Conservation (phyloP, 1,284 basidiomycete species). For the Ganoderma leucocontextum region DNA sequence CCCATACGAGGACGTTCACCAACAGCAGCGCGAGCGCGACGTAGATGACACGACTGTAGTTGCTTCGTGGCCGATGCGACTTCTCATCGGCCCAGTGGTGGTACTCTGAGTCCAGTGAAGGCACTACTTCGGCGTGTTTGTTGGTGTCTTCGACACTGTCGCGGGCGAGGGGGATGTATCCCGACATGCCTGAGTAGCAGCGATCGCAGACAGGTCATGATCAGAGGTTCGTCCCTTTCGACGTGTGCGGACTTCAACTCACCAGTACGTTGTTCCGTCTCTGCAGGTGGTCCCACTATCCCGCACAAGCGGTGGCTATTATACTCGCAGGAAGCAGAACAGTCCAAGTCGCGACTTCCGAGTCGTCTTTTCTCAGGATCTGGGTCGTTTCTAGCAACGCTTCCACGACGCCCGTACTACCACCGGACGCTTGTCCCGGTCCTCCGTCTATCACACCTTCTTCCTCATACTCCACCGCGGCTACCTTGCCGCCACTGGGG, state of each 20-base stretch:
- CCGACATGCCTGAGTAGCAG: constrained; percentile 1
- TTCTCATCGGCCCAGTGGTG: constrained; percentile 1
- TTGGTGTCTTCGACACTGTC: constrained; percentile 5
- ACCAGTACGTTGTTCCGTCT: not conserved
- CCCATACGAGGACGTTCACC: constrained; percentile 13
- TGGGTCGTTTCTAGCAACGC: not conserved
- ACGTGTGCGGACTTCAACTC: not conserved
- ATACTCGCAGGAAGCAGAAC: constrained; percentile 3
- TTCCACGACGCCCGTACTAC: not conserved
- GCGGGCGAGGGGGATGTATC: not conserved
- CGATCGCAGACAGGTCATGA: not conserved
- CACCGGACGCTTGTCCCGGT: not conserved
- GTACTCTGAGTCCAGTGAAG: not conserved
- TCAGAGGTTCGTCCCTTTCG: not conserved
- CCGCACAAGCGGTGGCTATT: not conserved
- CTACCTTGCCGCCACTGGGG: not conserved
- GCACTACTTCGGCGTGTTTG: not conserved
- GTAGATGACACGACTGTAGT: not conserved
- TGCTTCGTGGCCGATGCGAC: not conserved
- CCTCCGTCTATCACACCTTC: not conserved
- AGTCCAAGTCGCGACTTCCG: not conserved
- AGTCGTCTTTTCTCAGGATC: constrained; percentile 7
- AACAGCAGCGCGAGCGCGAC: not conserved
- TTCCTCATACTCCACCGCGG: not conserved
- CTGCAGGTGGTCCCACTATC: not conserved